phyloP scores from a whole-genome alignment of 345 rosid genomes.

The Rhizophora apiculata region DNA sequence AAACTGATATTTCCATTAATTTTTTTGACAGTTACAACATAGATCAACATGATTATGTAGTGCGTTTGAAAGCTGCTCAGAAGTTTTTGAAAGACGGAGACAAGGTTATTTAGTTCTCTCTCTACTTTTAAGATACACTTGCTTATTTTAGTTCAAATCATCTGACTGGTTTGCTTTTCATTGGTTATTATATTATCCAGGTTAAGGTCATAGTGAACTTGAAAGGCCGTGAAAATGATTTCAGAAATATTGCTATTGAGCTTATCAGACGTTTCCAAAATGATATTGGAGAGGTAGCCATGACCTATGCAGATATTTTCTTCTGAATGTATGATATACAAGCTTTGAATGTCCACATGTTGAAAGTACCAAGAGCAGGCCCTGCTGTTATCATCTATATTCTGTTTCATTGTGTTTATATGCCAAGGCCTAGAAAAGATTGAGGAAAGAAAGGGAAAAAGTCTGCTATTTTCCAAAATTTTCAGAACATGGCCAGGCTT shows the following conservation, averaged over 20 bases:
- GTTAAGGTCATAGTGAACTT: conserved; percentile 86
- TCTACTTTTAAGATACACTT: not conserved
- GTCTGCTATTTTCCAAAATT: not conserved
- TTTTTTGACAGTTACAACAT: conserved; percentile 67
- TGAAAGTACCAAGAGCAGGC: not conserved
- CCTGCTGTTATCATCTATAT: too few relatives aligned
- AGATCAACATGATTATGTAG: conserved; percentile 89
- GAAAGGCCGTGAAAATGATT: conserved; percentile 92
- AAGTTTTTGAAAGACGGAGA: conserved; percentile 89
- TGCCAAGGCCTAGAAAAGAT: too few relatives aligned
- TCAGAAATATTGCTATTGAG: conserved; percentile 82
- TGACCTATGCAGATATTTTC: not conserved
- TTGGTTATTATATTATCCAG: conserved; percentile 38
- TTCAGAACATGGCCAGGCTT: not conserved
- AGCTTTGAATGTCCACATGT: not conserved
- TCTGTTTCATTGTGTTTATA: not conserved
- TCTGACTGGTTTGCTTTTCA: conserved; percentile 2
- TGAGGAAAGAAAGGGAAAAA: not conserved
- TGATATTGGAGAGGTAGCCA: conserved; percentile 81
- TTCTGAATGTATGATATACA: not conserved
- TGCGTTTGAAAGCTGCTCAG: conserved; percentile 76
- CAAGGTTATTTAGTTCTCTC: conserved; percentile 54
- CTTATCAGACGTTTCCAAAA: conserved; percentile 79
- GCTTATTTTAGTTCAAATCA: not conserved
- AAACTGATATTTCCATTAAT: conserved; percentile 1